Evolutionary conservation across 163 green algal genomes (phyloP).

Genomic region (Coccomyxa subellipsoidea): DNA sequence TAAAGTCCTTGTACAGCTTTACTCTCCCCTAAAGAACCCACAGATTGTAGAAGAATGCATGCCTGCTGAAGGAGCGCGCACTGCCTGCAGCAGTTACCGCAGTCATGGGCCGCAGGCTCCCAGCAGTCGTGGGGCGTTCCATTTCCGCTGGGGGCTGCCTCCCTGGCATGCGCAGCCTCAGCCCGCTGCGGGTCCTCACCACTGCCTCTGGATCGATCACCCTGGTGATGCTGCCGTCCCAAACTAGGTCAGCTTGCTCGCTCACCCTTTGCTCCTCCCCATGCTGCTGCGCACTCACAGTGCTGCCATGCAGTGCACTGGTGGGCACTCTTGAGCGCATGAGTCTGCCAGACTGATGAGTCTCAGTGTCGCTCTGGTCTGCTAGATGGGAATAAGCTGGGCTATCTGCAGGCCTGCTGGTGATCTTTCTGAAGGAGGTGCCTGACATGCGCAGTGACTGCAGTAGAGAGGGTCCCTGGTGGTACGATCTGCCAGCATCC

Average conservation of each 20-base stretch:
- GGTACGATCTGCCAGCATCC: no score
- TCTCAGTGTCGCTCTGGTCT: no score
- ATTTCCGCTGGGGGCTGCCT: no score
- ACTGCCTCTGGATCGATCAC: not conserved
- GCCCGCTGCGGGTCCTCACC: not conserved
- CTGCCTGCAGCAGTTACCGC: not conserved
- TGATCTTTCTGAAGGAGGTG: no score
- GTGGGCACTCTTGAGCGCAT: no score
- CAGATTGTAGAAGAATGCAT: not conserved
- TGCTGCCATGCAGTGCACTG: not conserved
- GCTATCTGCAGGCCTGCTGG: no score
- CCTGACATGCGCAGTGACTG: no score
- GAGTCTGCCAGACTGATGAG: no score
- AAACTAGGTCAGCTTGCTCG: not conserved
- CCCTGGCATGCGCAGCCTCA: not conserved
- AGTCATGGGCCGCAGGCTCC: not conserved
- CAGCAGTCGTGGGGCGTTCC: not conserved
- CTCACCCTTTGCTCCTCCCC: not conserved
- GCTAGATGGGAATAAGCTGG: no score
- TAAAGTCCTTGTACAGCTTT: no score
- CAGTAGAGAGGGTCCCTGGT: no score
- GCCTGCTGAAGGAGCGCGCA: not conserved
- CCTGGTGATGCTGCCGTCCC: not conserved
- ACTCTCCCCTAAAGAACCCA: no score
- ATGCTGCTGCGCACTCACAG: not conserved